Evolutionary conservation across 2,329 filamentous ascomycete species (phyloP), one percentile per base, ranked within the genome.

Genomic region (Tolypocladium tundrense): DNA sequence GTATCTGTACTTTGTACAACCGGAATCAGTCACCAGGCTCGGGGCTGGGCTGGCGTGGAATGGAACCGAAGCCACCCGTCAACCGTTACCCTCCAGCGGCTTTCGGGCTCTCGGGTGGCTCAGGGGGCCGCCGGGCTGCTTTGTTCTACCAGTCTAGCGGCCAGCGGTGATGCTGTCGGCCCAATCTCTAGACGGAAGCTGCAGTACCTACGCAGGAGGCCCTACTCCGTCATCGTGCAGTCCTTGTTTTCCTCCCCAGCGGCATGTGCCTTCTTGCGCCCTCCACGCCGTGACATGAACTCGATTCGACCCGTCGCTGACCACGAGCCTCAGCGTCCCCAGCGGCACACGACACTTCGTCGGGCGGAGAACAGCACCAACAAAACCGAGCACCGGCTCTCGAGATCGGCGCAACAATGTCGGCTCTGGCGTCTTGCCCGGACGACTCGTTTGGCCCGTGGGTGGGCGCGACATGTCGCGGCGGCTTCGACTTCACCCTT

Each of bases 401-500:
- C 21, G 16, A 3, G 4, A 10, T 31, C 43, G 2, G 43, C 10
- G 2, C 43, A 39, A 33, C 35, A 37, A 56, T 56, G 54, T 56
- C 50, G 27, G 31, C 24, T 11, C 31, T 27, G 27, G 21, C 50
- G 11, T 35, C 54, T 43, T 59, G 58, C 27, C 51, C 41, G 2
- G 58, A 59, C 42, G 39, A 51, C 37, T 53, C 56, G 16, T 59
- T 59, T 48, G 58, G 58, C 21, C 58, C 58, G 14, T 59, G 58
- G 58, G 55, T 55, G 13, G 58, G 58, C 31, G 9, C 43, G 41
- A 40, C 37, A 27, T 64, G 62, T 55, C 62, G 61, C 35, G 61
- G 61, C 50, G 61, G 61, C 50, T 63, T 65, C 59, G 61, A 65
- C 56, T 64, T 65, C 51, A 63, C 63, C 7, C 57, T 63, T 19